Base-by-base conservation (phyloP, 345 rosid species). In the Euphorbia peplus region DNA sequence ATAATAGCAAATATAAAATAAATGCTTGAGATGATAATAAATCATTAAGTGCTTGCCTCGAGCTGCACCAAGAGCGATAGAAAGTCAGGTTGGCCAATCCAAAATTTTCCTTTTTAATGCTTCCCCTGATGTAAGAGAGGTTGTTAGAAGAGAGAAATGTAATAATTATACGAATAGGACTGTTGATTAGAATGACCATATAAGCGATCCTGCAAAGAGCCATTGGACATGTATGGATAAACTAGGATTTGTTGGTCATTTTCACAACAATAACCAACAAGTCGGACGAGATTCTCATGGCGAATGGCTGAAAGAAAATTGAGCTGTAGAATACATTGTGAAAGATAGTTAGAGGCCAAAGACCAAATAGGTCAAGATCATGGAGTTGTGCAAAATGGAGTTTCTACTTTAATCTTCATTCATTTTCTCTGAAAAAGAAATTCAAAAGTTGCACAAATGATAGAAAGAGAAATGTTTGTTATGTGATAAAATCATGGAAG, bases 21-120 rank as follows among this genome's bases (percentile, higher is more conserved):
- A 63, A n/a, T 25, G 24, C 51, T 35, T 12, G 47, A 42, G 60
- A 54, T 5, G 22, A 4, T 22, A 24, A 21, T 53, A 53, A 19
- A 3, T 10, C 21, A 46, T 46, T 21, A 8, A 24, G 24, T 66
- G 68, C 80, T 78, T 79, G 74, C 95, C 95, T 78, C 85, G 78
- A 47, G 95, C 91, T 66, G 89, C 79, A 48, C 91, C 91, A 55
- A 85, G 83, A 59, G 95, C 89, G 67, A 86, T 75, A 29, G 89
- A 86, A 64, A 86, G 88, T 79, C 88, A 77, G 19, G 88, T 85
- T 72, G 89, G 85, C 92, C 92, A 87, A 72, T 87, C 92, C 71
- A 86, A 79, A 56, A 81, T 67, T 80, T 88, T 86, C 64, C 90
- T 79, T 71, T 82, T 81, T 51, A 87, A 71, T 48, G 87, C 93